These are phyloP conservation scores for Nigrograna mackinnonii DNA, from an alignment of 2,329 filamentous ascomycete species.

Conservation along the genomic window DNA sequence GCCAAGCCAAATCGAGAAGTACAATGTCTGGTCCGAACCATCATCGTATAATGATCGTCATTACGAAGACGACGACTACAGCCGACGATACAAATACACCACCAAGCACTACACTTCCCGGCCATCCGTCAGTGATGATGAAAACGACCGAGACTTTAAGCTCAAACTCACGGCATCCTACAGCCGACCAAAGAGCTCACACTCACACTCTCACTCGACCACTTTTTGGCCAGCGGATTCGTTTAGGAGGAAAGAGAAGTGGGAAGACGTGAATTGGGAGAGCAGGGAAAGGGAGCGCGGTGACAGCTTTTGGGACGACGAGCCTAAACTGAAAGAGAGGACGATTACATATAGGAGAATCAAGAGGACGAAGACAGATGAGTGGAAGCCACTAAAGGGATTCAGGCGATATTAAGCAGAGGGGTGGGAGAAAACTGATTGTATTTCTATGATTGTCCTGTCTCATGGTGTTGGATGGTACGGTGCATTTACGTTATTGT, in stretches of 20 bases:
- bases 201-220: constrained; percentile 11
- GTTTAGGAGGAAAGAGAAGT: constrained; percentile 27
- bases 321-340: constrained; percentile 19
- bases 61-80: constrained; percentile 10
- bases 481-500: no score
- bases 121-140: constrained; percentile 3
- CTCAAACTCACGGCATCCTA: constrained; percentile 25
- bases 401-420: constrained; percentile 11
- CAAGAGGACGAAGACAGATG: constrained; percentile 33
- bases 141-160: constrained; percentile 20
- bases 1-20: constrained; percentile 33
- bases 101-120: constrained; percentile 6
- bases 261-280: constrained; percentile 29
- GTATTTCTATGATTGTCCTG: no score
- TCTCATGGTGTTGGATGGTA: no score
- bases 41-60: constrained; percentile 13
- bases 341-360: constrained; percentile 22
- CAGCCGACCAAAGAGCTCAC: constrained; percentile 18
- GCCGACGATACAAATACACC: constrained; percentile 16
- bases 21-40: constrained; percentile 29
- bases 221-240: constrained; percentile 22
- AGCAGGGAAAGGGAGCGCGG: constrained; percentile 20
- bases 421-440: no score
- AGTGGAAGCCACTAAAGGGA: constrained; percentile 29
- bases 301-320: constrained; percentile 15